Percentiles rank a stretch among this genome's conserved stretches.
Conservation (phyloP, 2,329 filamentous ascomycete genomes). For the Geoglossum cookeanum region DNA sequence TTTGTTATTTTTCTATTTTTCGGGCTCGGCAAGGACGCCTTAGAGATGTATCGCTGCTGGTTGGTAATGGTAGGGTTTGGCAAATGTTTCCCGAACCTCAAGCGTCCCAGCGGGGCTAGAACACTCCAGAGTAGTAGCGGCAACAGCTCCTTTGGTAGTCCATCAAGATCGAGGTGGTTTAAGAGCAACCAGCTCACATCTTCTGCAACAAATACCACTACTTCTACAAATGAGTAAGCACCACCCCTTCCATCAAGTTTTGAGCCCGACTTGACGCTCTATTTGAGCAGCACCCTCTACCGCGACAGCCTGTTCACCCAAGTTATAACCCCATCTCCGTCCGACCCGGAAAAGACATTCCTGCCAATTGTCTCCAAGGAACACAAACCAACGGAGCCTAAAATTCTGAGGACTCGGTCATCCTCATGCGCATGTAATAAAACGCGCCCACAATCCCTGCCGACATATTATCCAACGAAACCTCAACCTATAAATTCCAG, state of each 20-base stretch:
- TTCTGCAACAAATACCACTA: background rate
- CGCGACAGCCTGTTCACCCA: background rate
- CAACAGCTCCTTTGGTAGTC: background rate
- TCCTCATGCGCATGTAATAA: background rate
- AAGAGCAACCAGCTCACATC: background rate
- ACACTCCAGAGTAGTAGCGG: background rate
- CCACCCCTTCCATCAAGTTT: background rate
- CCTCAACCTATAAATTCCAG: background rate
- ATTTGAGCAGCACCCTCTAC: background rate
- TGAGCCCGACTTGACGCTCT: too few species aligned
- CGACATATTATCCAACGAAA: background rate
- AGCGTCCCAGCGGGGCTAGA: background rate
- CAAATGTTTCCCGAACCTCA: constrained; percentile 2
- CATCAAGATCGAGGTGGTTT: background rate
- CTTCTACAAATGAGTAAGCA: background rate
- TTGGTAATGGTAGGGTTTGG: constrained; percentile 23
- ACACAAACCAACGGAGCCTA: background rate
- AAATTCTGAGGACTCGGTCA: too few species aligned
- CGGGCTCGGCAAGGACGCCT: constrained; percentile 42
- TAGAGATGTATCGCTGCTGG: constrained; percentile 31
- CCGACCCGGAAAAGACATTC: background rate
- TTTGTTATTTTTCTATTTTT: constrained; percentile 43
- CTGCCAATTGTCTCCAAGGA: background rate
- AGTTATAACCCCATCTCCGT: background rate
- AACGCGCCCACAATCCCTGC: background rate